These are phyloP conservation scores for Sporothrix pallida DNA, from an alignment of 2,329 filamentous ascomycete species.

Conservation along the genomic window DNA sequence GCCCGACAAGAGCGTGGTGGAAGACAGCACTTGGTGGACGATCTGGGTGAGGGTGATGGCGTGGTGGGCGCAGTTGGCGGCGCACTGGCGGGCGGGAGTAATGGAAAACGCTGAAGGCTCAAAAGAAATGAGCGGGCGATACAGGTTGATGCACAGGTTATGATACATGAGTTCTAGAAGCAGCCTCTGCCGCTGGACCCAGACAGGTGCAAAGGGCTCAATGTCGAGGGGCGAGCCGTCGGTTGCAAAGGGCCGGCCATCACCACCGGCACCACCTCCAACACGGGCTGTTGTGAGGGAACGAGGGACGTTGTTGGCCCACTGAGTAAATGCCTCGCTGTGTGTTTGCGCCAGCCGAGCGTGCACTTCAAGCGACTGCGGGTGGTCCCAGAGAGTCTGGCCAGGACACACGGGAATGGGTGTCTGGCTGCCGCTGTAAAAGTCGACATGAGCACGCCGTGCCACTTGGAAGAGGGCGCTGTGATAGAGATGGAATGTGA, in stretches of 20 bases:
- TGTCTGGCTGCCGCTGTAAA: conserved; percentile 7
- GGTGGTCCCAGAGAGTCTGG: conserved; percentile 19
- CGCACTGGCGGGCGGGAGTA: conserved; percentile 4
- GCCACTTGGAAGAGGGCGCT: conserved; percentile 21
- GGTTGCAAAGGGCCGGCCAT: not conserved
- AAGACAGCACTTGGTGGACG: conserved; percentile 21
- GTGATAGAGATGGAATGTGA: conserved; percentile 23
- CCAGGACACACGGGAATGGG: not conserved
- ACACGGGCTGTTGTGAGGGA: not conserved
- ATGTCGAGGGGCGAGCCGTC: conserved; percentile 23
- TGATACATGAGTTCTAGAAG: conserved; percentile 24
- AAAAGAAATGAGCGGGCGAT: conserved; percentile 26
- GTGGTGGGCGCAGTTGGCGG: conserved; percentile 16
- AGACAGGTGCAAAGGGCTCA: conserved; percentile 24
- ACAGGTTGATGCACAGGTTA: conserved; percentile 28
- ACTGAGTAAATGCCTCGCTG: not conserved
- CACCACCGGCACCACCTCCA: not conserved
- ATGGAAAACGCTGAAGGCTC: not conserved
- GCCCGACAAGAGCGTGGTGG: conserved; percentile 7
- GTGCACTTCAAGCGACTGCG: conserved; percentile 3
- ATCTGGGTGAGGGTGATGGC: conserved; percentile 24
- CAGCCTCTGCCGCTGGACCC: conserved; percentile 23
- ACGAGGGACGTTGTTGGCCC: not conserved
- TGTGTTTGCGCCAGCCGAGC: not conserved
- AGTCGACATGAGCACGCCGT: not conserved